A percentile compares a stretch with the other conserved stretches of the same genome.
phyloP scores from a whole-genome alignment of 257 asterid species.

The Ophiorrhiza pumila region DNA sequence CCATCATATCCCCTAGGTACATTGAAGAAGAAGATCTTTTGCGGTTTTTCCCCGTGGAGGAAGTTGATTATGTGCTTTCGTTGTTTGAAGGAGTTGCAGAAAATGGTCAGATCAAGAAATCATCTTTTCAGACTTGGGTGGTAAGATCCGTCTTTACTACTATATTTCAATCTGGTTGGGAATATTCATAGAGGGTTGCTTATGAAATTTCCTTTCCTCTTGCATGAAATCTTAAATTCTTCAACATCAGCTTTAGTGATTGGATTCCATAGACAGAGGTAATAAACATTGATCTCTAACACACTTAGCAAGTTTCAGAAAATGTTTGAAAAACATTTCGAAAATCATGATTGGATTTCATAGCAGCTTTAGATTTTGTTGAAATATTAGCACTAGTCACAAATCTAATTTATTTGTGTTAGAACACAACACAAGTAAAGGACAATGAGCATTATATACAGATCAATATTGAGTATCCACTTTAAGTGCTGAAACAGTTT shows the following conservation, averaged over 20 bases:
- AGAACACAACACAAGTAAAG: not conserved
- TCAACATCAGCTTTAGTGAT: conserved; percentile 9
- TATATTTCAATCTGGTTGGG: not conserved
- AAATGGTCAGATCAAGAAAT: conserved; percentile 50
- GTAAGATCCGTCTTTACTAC: conserved; percentile 28
- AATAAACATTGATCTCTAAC: not conserved
- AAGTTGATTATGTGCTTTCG: conserved; percentile 56
- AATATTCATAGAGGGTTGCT: not conserved
- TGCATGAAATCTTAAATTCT: not conserved
- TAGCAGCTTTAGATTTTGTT: not conserved
- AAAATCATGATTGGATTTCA: not conserved
- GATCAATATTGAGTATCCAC: not conserved
- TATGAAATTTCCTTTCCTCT: not conserved
- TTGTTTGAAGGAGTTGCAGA: conserved; percentile 68
- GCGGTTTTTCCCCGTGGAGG: conserved; percentile 56
- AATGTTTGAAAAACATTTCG: not conserved
- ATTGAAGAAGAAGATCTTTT: conserved; percentile 69
- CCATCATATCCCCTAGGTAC: conserved; percentile 32
- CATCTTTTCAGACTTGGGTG: conserved; percentile 72
- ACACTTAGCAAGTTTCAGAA: not conserved
- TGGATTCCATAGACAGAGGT: not conserved
- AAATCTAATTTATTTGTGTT: not conserved
- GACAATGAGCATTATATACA: not conserved
- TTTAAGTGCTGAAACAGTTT: not conserved
- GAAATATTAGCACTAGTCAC: not conserved